Evolutionary conservation across 495 filamentous ascomycete species (phyloP), one percentile per base, ranked within the genome.

Genomic region (Elaphomyces granulatus): DNA sequence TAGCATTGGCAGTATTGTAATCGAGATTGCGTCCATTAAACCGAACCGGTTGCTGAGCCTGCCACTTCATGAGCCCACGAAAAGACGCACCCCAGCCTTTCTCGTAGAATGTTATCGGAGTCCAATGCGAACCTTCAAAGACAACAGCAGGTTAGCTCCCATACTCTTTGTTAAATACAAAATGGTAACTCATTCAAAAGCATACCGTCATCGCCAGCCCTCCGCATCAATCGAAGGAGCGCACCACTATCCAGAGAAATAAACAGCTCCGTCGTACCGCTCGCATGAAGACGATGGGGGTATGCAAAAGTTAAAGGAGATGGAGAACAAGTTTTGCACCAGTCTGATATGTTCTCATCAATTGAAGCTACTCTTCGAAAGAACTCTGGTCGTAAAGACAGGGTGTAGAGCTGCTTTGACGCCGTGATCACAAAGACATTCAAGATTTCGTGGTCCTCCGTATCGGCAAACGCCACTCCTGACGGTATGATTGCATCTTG

Each of bases 221-320:
- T 68, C 49, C 75, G 72, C 30, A 77, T 77, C 48, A 96, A 66
- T 34, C 70, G 76, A 45, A 94, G 51, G 18, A 95, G 69, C 20
- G 77, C 74, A 20, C 92, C 92, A 61, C 93, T 87, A 40, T 81
- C 74, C 23, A 93, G 70, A 0, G 85, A 78, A 20, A 92, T 67
- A 37, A 94, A 72, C 30, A 96, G 53, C 54, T 88, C 75, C 21
- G 79, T 63, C 15, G 74, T 64, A 45, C 64, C 80, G 40, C 81
- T 70, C 8, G 85, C 82, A 37, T 82, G 67, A 32, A 99, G 66
- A 42, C 84, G 71, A 54, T 95, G 86, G 4, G 87, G 84, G 40
- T 75, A 64, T 44, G 86, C 81, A 48, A 88, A 80, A 15, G 68
- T 71, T 43, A 95, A 74, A 3, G 81, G 74, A 10, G 76, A 72